Base-by-base conservation (phyloP, 768 basidiomycete genomes). In the Boletus sensibilis region DNA sequence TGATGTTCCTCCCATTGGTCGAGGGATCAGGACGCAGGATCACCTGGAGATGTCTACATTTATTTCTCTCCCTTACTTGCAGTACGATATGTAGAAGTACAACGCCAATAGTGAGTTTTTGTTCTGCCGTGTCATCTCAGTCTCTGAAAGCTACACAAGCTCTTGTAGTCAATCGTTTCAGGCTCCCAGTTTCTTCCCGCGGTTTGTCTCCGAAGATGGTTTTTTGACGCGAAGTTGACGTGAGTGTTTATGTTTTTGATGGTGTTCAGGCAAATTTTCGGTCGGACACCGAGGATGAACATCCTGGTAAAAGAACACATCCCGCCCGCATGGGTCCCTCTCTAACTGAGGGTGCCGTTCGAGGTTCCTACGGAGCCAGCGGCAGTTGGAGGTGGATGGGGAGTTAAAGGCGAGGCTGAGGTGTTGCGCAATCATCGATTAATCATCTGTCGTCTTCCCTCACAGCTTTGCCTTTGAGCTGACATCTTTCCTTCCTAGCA, bases 321-420 rank as follows among this genome's bases (percentile, higher is more conserved):
- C 90, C 85, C 84, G 78, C 67, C 74, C 68, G 58, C 46, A 35
- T 67, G 72, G 68, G 72, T 72, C 77, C 75, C 74, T 65, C 66
- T 57, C 3, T 42, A 2, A 27, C n/a, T 49, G 55, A 47, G 63
- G 69, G 74, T 72, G 72, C 66, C 68, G 65, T 60, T 37, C 47
- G 50, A 56, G 61, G 64, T 57, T 63, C 64, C n/a, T 35, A 60
- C 55, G 60, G 66, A 74, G 62, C 64, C 69, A 54, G 27, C 56
- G 70, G 68, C 71, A 68, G 83, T 63, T 65, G 88, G 90, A 79
- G 84, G 86, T 75, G 85, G 61, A 75, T 90, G 90, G 77, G 76
- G 89, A 87, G 64, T 73, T 80, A 78, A 92, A 92, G 90, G 90
- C 90, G 90, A 92, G 90, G 82, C 90, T 88, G 90, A 92, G 86